phyloP scores from a whole-genome alignment of 2,329 filamentous ascomycete genomes.

The Cytospora piceae region DNA sequence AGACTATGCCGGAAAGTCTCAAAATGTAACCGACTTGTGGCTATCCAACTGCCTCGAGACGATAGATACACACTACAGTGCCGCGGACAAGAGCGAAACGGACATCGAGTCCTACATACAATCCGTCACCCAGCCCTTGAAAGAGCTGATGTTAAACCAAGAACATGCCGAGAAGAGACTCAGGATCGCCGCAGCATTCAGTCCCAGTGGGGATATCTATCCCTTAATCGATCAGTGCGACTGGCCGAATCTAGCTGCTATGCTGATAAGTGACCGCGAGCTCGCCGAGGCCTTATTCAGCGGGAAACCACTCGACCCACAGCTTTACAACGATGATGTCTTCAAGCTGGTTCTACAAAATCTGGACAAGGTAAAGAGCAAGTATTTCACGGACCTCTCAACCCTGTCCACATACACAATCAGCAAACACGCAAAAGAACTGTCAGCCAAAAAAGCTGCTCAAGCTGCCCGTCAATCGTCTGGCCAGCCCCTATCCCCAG shows the following conservation, averaged over 20 bases:
- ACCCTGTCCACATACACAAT: not conserved
- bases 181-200: not conserved
- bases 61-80: not conserved
- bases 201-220: not conserved
- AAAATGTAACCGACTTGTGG: not conserved
- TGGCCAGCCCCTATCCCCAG: not conserved
- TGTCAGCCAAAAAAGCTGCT: constrained; percentile 1
- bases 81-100: not conserved
- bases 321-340: not conserved
- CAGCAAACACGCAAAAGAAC: not conserved
- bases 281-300: not conserved
- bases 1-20: not conserved
- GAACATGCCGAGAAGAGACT: constrained; percentile 3
- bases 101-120: not conserved
- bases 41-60: not conserved
- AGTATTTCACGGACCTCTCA: constrained; percentile 5
- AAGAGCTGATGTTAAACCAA: constrained; percentile 9
- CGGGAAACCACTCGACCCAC: not conserved
- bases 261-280: not conserved
- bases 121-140: not conserved
- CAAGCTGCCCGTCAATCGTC: not conserved
- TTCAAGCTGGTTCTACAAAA: not conserved
- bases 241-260: constrained; percentile 1
- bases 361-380: not conserved
- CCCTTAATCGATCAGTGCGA: constrained; percentile 5